A percentile compares a stretch with the other conserved stretches of the same genome.
Conservation (phyloP, 2,329 filamentous ascomycete species). For the Neonectria punicea region DNA sequence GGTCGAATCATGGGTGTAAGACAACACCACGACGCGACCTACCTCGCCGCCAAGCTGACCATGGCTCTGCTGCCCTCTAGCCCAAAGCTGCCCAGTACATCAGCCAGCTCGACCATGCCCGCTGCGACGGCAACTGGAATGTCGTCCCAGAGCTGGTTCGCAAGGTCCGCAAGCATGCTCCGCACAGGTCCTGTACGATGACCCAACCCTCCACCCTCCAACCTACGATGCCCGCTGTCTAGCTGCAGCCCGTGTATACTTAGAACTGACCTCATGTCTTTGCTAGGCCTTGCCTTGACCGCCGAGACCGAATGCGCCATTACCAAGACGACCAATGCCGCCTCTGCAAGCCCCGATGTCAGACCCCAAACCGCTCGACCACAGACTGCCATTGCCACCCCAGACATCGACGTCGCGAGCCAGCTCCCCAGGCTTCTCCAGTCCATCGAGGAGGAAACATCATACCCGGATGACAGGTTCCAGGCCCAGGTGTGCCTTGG, state of each 20-base stretch:
- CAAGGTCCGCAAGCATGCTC: conserved; percentile 94
- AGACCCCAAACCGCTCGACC: conserved; percentile 40
- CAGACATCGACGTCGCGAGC: conserved; percentile 57
- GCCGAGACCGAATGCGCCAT: conserved; percentile 76
- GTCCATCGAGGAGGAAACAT: conserved; percentile 68
- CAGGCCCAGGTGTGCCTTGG: conserved; percentile 86
- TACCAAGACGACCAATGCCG: conserved; percentile 60
- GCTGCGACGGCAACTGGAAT: conserved; percentile 89
- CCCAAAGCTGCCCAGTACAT: conserved; percentile 87
- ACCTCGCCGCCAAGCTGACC: conserved; percentile 32
- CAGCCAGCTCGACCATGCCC: conserved; percentile 82
- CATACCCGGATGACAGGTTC: conserved; percentile 68
- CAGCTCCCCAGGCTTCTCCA: conserved; percentile 62
- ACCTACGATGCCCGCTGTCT: conserved; percentile 14
- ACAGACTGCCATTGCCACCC: conserved; percentile 47
- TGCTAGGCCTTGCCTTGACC: conserved; percentile 73
- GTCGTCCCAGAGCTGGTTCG: conserved; percentile 88
- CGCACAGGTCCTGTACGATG: conserved; percentile 80
- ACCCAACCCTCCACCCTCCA: not conserved
- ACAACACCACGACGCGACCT: conserved; percentile 22
- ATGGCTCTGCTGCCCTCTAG: conserved; percentile 45
- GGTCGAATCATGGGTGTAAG: conserved; percentile 52
- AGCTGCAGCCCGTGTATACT: conserved; percentile 3
- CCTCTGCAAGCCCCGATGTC: conserved; percentile 33
- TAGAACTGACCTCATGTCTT: conserved; percentile 22